These are phyloP conservation scores for Dentiscutata heterogama DNA, from an alignment of 371 early-diverging fungal species.

Conservation along the genomic window DNA sequence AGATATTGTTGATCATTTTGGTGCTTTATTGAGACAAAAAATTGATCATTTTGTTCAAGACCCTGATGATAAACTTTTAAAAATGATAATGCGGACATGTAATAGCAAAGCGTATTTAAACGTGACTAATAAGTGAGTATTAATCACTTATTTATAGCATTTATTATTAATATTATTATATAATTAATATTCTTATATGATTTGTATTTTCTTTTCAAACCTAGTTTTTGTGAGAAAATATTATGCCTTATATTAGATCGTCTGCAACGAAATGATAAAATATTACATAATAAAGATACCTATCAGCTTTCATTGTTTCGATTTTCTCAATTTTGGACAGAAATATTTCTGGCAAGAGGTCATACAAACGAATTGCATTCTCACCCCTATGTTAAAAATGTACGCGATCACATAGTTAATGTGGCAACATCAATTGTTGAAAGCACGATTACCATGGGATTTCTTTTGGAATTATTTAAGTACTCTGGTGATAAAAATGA, in stretches of 20 bases:
- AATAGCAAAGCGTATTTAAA: neutral
- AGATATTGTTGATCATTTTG: neutral
- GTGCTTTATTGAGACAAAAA: neutral
- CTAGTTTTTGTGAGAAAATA: neutral
- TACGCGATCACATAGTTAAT: neutral
- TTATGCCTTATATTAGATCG: neutral
- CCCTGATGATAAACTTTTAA: neutral
- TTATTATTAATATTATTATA: too few relatives aligned
- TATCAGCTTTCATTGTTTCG: neutral
- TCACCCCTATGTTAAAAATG: neutral
- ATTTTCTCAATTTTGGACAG: slow-evolving; percentile 8
- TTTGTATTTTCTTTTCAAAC: neutral
- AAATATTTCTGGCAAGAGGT: slow-evolving; percentile 19
- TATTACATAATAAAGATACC: neutral
- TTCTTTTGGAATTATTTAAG: neutral
- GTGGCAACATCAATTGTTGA: neutral
- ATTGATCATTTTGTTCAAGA: neutral
- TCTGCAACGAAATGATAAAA: neutral
- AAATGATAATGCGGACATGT: neutral
- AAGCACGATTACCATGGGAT: neutral
- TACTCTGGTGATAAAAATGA: neutral
- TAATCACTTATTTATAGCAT: too few relatives aligned
- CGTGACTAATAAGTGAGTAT: neutral
- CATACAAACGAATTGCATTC: neutral
- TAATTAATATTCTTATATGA: too few relatives aligned